These are phyloP conservation scores for Cynanchum wilfordii DNA, from an alignment of 257 asterid species.

Conservation along the genomic window DNA sequence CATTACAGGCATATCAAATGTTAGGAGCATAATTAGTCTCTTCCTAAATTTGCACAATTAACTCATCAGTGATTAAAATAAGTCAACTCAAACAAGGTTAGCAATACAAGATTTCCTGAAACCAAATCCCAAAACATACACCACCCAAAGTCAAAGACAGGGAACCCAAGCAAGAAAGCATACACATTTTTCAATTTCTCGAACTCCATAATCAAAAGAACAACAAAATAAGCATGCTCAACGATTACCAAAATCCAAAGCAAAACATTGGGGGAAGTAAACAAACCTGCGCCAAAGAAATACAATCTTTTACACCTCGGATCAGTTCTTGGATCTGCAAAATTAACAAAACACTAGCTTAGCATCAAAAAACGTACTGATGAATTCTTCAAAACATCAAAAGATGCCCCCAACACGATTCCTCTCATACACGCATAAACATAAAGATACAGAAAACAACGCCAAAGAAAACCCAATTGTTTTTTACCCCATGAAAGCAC, in stretches of 20 bases:
- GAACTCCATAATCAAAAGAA: constrained; percentile 25
- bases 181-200: constrained; percentile 36
- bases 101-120: constrained; percentile 27
- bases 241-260: constrained; percentile 18
- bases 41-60: neutral
- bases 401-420: constrained; percentile 12
- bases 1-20: neutral
- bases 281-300: constrained; percentile 97
- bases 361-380: constrained; percentile 12
- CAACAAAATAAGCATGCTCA: constrained; percentile 14
- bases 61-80: constrained; percentile 1
- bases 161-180: constrained; percentile 14
- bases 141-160: constrained; percentile 18
- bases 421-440: constrained; percentile 3
- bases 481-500: constrained; percentile 3
- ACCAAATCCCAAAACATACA: constrained; percentile 14
- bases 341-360: constrained; percentile 16
- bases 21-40: neutral
- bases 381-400: constrained; percentile 10
- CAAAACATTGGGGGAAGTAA: constrained; percentile 41
- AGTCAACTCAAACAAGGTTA: constrained; percentile 11
- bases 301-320: constrained; percentile 65
- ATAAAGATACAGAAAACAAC: constrained; percentile 8
- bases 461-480: constrained; percentile 4
- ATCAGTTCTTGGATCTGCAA: constrained; percentile 83